Conservation (phyloP, 2,329 filamentous ascomycete species). For the Meredithiella fracta region DNA sequence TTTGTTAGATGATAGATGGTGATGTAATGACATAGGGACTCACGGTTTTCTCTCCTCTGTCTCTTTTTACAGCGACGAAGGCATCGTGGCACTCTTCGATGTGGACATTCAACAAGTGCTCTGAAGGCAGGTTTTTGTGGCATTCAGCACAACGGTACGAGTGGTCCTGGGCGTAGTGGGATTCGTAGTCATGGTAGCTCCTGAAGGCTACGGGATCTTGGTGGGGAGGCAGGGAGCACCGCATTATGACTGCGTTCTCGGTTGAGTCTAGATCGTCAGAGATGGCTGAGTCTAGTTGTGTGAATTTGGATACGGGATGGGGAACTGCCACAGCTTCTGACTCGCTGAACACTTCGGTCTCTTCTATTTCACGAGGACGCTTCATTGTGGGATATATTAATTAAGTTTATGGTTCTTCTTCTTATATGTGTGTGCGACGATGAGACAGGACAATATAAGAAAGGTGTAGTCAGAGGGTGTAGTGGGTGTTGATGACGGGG, state of each 20-base stretch:
- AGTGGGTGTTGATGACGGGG: conserved; percentile 5
- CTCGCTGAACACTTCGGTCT: conserved; percentile 17
- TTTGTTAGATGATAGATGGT: conserved; percentile 13
- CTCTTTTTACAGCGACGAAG: conserved; percentile 52
- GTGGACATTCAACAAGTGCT: conserved; percentile 64
- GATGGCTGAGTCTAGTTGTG: conserved; percentile 38
- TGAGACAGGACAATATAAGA: neutral
- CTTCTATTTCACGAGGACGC: conserved; percentile 44
- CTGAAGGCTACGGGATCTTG: conserved; percentile 51
- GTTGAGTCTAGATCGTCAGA: conserved; percentile 19
- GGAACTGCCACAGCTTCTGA: conserved; percentile 1
- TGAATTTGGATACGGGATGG: conserved; percentile 31
- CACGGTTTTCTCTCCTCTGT: conserved; percentile 75
- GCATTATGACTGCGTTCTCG: conserved; percentile 40
- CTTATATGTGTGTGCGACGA: conserved; percentile 1
- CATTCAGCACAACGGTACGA: conserved; percentile 76
- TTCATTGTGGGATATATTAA: conserved; percentile 31
- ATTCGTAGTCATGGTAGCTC: conserved; percentile 66
- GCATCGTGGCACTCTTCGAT: conserved; percentile 86
- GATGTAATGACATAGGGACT: conserved; percentile 19
- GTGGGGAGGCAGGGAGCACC: conserved; percentile 70
- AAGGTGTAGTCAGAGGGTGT: neutral
- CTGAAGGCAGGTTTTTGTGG: conserved; percentile 71
- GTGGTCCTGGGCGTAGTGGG: conserved; percentile 69
- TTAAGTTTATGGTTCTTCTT: conserved; percentile 10